Conservation (phyloP, 1,284 basidiomycete genomes). For the Tremellales sp. region DNA sequence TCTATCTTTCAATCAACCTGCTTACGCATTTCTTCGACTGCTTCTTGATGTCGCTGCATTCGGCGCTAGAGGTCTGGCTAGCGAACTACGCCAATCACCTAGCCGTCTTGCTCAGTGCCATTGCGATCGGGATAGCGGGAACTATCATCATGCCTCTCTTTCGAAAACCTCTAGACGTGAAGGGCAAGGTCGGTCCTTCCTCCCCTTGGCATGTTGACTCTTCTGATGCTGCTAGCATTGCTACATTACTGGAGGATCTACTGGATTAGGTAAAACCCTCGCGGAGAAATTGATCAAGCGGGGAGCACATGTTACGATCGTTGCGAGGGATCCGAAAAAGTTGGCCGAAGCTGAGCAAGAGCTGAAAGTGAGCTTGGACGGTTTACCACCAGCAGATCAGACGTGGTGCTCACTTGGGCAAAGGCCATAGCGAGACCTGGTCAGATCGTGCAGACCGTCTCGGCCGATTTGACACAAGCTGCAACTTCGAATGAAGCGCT, state of each 20-base stretch:
- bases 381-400: neutral
- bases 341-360: slow-evolving; percentile 58
- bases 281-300: slow-evolving; percentile 63
- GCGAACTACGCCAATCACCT: neutral
- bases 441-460: slow-evolving; percentile 61
- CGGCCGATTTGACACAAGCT: slow-evolving; percentile 58
- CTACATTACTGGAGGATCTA: slow-evolving; percentile 75
- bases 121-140: neutral
- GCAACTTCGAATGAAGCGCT: slow-evolving; percentile 58
- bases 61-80: neutral
- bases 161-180: neutral
- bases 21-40: neutral
- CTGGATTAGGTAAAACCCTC: slow-evolving; percentile 70
- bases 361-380: slow-evolving; percentile 56
- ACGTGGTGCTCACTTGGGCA: neutral
- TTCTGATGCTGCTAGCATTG: slow-evolving; percentile 63
- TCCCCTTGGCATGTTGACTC: neutral
- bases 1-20: neutral
- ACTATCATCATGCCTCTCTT: neutral
- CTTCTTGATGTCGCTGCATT: too few relatives aligned
- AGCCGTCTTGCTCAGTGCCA: neutral
- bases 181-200: slow-evolving; percentile 38
- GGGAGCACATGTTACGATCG: slow-evolving; percentile 76
- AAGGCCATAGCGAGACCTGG: slow-evolving; percentile 48
- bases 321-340: slow-evolving; percentile 60